Percentiles rank a stretch among this genome's conserved stretches.
Evolutionary conservation across 139 green algal species (phyloP).

Genomic region (Coccomyxa sp.): DNA sequence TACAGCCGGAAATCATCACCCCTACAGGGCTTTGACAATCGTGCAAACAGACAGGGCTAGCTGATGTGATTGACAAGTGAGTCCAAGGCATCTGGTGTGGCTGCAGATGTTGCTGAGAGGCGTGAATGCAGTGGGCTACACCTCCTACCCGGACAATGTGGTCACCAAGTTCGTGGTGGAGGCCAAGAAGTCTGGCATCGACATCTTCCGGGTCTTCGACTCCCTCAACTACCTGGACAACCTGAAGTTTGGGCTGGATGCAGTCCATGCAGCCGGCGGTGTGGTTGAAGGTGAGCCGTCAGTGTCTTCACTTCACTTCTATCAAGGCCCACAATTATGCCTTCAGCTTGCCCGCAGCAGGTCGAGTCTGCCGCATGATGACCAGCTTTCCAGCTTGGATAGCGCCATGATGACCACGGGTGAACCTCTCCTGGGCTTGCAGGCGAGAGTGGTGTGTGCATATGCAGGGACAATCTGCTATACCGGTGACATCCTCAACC

Average conservation of each 20-base stretch:
- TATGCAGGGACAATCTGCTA: conserved; percentile 95
- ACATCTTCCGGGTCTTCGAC: conserved; percentile 92
- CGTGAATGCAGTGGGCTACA: conserved; percentile 87
- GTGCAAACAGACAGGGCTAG: too few species aligned
- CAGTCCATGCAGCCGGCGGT: conserved; percentile 15
- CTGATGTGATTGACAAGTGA: too few species aligned
- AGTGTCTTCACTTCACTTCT: too few species aligned
- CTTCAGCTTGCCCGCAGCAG: too few species aligned
- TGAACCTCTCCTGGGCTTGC: too few species aligned
- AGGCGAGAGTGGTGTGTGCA: too few species aligned
- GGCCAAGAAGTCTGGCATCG: conserved; percentile 59
- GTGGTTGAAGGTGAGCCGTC: conserved; percentile 46
- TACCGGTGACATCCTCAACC: conserved; percentile 79
- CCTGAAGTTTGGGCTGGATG: conserved; percentile 87
- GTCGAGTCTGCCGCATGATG: too few species aligned
- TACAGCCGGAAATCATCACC: too few species aligned
- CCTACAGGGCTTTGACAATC: too few species aligned
- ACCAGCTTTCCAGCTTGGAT: too few species aligned
- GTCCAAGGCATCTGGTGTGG: background rate
- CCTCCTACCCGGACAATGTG: conserved; percentile 83
- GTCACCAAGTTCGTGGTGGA: conserved; percentile 73
- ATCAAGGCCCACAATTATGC: too few species aligned
- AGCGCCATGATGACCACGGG: too few species aligned
- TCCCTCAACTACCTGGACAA: conserved; percentile 85
- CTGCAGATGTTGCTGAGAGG: conserved; percentile 89